Evolutionary conservation across 2,329 filamentous ascomycete genomes (phyloP), one percentile per base, ranked within the genome.

Genomic region (Esteya vermicola): DNA sequence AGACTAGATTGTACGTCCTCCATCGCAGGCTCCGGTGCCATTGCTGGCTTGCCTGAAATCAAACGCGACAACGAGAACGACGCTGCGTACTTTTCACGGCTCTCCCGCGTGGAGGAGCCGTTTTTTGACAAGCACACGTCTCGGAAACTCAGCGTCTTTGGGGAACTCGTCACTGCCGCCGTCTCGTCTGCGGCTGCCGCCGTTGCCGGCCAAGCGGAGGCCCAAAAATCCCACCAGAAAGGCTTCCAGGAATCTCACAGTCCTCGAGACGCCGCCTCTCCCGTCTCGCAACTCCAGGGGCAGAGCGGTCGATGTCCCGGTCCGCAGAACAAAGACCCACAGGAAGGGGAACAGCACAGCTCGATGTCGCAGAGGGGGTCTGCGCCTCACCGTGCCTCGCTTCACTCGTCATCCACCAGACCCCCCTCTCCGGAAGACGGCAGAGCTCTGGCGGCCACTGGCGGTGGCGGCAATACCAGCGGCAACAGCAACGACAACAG

Each of bases 361-460:
- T 68, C 71, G 64, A 78, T 78, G 75, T 76, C 72, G 63, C 70
- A 75, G 65, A 68, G 65, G 63, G 67, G 64, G 53, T 58, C 66
- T 66, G 64, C 62, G 59, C 62, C 69, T 68, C 65, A 60, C 57
- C 65, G 70, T 65, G 59, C 63, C 56, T 69, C 70, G 60, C 67
- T 62, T 54, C 63, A 58, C 50, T 48, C 42, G 13, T 44, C 46
- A 14, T 31, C 33, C 27, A 22, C 39, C 30, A 18, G 16, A 14
- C 39, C 48, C 46, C 41, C 54, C 54, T 39, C 53, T 53, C 33
- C 48, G n/a, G 36, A 31, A 23, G 22, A 31, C 22, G 30, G 26
- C 27, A 12, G 21, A 14, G 18, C 4, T 9, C 22, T 14, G 14
- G 19, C 40, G 16, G 28, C 27, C 18, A n/a, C 36, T 13, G 36